Conservation (phyloP, 208 protist genomes). For the Trypanosoma avium region DNA sequence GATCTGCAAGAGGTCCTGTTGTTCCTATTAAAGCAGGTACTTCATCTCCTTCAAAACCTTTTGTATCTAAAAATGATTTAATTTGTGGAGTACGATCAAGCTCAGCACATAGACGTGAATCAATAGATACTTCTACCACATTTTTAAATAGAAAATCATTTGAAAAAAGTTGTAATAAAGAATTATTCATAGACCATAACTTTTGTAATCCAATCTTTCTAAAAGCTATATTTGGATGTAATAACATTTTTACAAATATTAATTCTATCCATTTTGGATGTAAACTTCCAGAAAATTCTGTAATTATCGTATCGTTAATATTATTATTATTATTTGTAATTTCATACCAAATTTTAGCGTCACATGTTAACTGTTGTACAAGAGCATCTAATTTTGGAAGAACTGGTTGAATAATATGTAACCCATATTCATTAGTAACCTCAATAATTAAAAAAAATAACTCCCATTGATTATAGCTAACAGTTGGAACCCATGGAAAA, state of each 20-base stretch:
- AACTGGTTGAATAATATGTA: slow-evolving; percentile 79
- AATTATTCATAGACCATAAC: slow-evolving; percentile 51
- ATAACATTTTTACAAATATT: slow-evolving; percentile 75
- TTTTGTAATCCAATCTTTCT: slow-evolving; percentile 66
- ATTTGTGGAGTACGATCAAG: slow-evolving; percentile 67
- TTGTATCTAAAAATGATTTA: slow-evolving; percentile 55
- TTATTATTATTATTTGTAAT: neutral
- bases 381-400: slow-evolving; percentile 74
- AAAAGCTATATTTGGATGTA: slow-evolving; percentile 80
- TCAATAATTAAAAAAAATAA: slow-evolving; percentile 83
- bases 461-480: slow-evolving; percentile 46
- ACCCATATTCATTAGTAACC: slow-evolving; percentile 77
- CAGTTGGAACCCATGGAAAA: slow-evolving; percentile 46
- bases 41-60: slow-evolving; percentile 69
- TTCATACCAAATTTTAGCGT: slow-evolving; percentile 11
- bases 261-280: slow-evolving; percentile 73
- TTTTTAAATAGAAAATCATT: slow-evolving; percentile 57
- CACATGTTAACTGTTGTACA: slow-evolving; percentile 30
- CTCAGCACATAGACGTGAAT: slow-evolving; percentile 71
- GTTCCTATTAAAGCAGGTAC: slow-evolving; percentile 35
- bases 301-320: neutral
- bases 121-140: slow-evolving; percentile 48
- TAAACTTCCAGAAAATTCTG: slow-evolving; percentile 26
- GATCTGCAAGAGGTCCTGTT: slow-evolving; percentile 27
- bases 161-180: slow-evolving; percentile 53